These are phyloP conservation scores for Phoenix roebelenii DNA, from an alignment of 176 grass and related monocot species.

Conservation along the genomic window DNA sequence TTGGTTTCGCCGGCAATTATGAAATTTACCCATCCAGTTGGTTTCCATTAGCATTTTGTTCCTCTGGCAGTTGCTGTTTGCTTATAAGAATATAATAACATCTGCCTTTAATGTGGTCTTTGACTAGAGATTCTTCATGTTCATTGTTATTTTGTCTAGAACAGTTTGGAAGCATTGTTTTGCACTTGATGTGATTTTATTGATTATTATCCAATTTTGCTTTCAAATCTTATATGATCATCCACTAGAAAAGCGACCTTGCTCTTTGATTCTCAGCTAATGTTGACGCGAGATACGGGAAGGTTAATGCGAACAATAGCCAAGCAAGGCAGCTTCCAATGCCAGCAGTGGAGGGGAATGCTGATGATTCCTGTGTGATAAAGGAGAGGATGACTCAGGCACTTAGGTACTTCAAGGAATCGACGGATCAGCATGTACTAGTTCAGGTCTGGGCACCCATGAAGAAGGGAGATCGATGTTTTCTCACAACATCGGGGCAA, in stretches of 20 bases:
- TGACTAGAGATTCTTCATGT: too few species aligned
- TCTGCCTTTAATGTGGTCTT: too few species aligned
- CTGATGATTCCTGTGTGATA: conserved; percentile 8
- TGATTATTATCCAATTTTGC: too few species aligned
- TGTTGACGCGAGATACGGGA: neutral
- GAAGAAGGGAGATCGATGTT: conserved; percentile 4
- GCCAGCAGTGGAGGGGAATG: neutral
- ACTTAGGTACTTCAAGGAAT: conserved; percentile 22
- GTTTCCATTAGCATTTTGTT: too few species aligned
- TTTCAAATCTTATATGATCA: too few species aligned
- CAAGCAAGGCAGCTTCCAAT: neutral
- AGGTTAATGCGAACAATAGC: neutral
- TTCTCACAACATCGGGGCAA: conserved; percentile 22
- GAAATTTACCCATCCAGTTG: too few species aligned
- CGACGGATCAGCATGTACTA: conserved; percentile 15
- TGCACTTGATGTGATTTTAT: too few species aligned
- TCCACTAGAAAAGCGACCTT: neutral
- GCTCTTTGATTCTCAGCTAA: neutral
- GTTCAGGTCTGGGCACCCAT: conserved; percentile 25
- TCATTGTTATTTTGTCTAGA: too few species aligned
- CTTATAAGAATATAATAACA: too few species aligned
- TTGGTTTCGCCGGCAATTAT: too few species aligned
- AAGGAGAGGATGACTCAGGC: conserved; percentile 25
- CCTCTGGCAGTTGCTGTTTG: too few species aligned
- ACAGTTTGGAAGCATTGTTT: too few species aligned